Conservation (phyloP, 768 basidiomycete genomes). For the Guyanaporus albipodus region DNA sequence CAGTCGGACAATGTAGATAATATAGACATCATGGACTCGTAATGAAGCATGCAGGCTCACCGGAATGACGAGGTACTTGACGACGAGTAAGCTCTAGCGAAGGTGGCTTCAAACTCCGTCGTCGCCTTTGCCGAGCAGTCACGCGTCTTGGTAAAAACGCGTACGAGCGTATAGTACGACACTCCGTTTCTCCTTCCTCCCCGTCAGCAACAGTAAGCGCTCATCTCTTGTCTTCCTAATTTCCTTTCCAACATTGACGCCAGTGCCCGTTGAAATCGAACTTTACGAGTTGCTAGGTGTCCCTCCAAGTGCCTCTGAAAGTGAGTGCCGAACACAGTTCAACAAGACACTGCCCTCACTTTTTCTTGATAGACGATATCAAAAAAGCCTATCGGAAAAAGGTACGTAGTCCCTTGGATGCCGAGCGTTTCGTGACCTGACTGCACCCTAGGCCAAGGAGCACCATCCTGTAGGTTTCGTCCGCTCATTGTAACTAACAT, state of each 20-base stretch:
- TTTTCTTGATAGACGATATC: slow-evolving; percentile 60
- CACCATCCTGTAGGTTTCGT: slow-evolving; percentile 72
- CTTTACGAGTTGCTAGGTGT: slow-evolving; percentile 87
- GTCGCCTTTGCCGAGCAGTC: slow-evolving; percentile 28
- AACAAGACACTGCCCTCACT: slow-evolving; percentile 6
- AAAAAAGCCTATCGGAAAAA: slow-evolving; percentile 94
- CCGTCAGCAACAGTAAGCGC: slow-evolving; percentile 27
- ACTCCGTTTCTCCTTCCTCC: slow-evolving; percentile 1
- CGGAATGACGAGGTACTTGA: not conserved
- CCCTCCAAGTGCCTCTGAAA: slow-evolving; percentile 62
- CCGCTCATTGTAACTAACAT: not conserved
- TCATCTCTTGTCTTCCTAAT: not conserved
- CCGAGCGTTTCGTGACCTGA: slow-evolving; percentile 10
- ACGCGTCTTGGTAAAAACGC: slow-evolving; percentile 28
- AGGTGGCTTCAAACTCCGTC: slow-evolving; percentile 31
- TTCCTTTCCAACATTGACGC: slow-evolving; percentile 1
- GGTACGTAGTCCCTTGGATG: slow-evolving; percentile 41
- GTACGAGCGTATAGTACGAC: slow-evolving; percentile 7
- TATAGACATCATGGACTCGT: slow-evolving; percentile 48
- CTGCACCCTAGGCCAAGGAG: slow-evolving; percentile 65
- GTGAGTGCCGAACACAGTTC: slow-evolving; percentile 37
- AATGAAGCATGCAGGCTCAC: slow-evolving; percentile 18
- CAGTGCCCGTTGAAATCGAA: slow-evolving; percentile 73
- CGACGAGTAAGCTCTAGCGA: not conserved
- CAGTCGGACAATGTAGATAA: slow-evolving; percentile 95